Conservation (phyloP, 768 basidiomycete species). For the Calocybe indica region DNA sequence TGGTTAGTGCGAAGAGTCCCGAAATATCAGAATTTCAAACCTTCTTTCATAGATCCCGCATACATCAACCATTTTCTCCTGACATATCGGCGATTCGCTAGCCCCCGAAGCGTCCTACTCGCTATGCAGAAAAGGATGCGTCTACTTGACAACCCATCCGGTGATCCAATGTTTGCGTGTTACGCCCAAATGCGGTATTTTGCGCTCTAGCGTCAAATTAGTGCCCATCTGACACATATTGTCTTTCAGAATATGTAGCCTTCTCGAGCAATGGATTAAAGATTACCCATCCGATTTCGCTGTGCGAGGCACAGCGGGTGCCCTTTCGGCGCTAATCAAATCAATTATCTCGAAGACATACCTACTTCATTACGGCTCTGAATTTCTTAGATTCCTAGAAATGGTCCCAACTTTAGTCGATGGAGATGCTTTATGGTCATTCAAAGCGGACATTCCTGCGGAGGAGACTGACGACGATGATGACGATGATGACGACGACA, state of each 20-base stretch:
- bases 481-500: conserved; percentile 30
- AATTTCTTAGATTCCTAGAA: conserved; percentile 78
- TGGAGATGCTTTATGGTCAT: conserved; percentile 68
- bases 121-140: conserved; percentile 87
- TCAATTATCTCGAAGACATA: conserved; percentile 77
- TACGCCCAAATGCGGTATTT: conserved; percentile 82
- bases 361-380: conserved; percentile 79
- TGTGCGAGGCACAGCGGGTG: conserved; percentile 66
- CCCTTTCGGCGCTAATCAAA: conserved; percentile 69
- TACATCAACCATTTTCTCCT: conserved; percentile 79
- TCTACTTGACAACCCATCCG: conserved; percentile 62
- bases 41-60: conserved; percentile 49
- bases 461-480: conserved; percentile 64
- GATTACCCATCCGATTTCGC: conserved; percentile 78
- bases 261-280: conserved; percentile 73
- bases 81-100: conserved; percentile 79
- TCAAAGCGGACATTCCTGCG: conserved; percentile 51
- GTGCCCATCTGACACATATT: not conserved
- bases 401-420: conserved; percentile 58
- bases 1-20: conserved; percentile 36
- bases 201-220: conserved; percentile 1
- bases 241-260: conserved; percentile 61
- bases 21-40: conserved; percentile 1
- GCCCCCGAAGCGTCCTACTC: conserved; percentile 71
- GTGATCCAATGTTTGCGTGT: conserved; percentile 81